Evolutionary conservation across 306 rosid genomes (phyloP), one percentile per base, ranked within the genome.

Genomic region (Cucurbita argyrosperma): DNA sequence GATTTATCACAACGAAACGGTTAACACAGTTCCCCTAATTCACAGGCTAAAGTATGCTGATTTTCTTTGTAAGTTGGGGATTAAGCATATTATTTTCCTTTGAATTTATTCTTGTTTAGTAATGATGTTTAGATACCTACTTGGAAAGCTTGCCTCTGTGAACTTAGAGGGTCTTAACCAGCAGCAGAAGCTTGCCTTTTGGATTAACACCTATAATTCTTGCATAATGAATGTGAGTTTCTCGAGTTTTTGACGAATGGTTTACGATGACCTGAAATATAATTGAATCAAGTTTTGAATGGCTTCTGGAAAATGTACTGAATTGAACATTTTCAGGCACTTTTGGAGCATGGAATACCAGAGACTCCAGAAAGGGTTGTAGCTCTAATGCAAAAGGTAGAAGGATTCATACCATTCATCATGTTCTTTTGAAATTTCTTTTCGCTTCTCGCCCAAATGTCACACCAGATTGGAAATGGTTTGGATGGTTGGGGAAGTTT

Each of bases 281-380:
- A 30, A 60, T 37, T 9, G 43, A 11, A 26, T 13, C 2, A 55
- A 26, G 1, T 23, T 23, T 23, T n/a, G 23, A 23, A 23, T 23
- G 23, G 23, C 23, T 23, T 23, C 23, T 23, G 23, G 23, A 23
- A 23, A 23, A 23, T 0, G 0, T 1, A 23, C 23, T 23, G 23
- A 23, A 23, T 23, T 23, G 23, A 26, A 62, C 21, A 62, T 62
- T 62, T 62, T 15, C 74, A 92, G 98, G 96, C 91, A 71, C 78
- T 88, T 84, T 62, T 90, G 53, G 93, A 90, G 83, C 90, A 81
- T 10, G 98, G 96, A 56, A 81, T 92, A 74, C 96, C 98, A 1
- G 90, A 87, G 80, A 88, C 87, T 78, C 96, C 98, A 56, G 96
- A 92, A 87, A 88, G 87, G 88, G 93, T 92, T 61, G 96, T 90